Base-by-base conservation (phyloP, 768 basidiomycete species). In the Tricholoma matsutake region DNA sequence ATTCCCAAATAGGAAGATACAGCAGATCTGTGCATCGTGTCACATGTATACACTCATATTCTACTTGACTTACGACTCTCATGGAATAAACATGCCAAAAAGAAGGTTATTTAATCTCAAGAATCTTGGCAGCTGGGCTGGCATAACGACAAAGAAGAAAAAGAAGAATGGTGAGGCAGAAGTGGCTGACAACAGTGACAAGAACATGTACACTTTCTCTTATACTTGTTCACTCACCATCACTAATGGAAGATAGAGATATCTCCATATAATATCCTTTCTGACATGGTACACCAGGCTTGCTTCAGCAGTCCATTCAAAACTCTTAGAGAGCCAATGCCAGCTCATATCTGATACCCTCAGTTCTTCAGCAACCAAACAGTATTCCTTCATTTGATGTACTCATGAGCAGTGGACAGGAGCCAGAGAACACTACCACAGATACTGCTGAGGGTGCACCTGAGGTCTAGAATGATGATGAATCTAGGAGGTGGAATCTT, bases 101-200 rank as follows among this genome's bases (percentile, higher is more conserved):
- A 58, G 29, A 58, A 45, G 14, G 35, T 25, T 47, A 52, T 59
- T 59, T 37, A 54, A 59, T 37, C 47, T 58, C 16, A 53, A 49
- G 51, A 59, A 34, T n/a, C 60, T 61, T 47, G 60, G 63, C 11
- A 57, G 35, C 9, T 63, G 59, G 62, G 59, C 59, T 58, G 57
- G 57, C 43, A 22, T 58, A 16, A 58, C 29, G 25, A 58, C 52
- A 47, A 58, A 49, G 45, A 57, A 6, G 18, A 54, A 59, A 28
- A 49, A 8, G 47, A 39, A 54, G 14, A 53, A 45, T 58, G 53
- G 9, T 34, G 37, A 51, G 14, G 49, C 25, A 51, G 28, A 29
- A 47, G 45, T 6, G 16, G 45, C 20, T 16, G 8, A 29, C 28
- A 51, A n/a, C n/a, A n/a, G n/a, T n/a, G n/a, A n/a, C n/a, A 51